These are phyloP conservation scores for Wallacemonas sp. DNA, from an alignment of 208 protist genomes.

Conservation along the genomic window DNA sequence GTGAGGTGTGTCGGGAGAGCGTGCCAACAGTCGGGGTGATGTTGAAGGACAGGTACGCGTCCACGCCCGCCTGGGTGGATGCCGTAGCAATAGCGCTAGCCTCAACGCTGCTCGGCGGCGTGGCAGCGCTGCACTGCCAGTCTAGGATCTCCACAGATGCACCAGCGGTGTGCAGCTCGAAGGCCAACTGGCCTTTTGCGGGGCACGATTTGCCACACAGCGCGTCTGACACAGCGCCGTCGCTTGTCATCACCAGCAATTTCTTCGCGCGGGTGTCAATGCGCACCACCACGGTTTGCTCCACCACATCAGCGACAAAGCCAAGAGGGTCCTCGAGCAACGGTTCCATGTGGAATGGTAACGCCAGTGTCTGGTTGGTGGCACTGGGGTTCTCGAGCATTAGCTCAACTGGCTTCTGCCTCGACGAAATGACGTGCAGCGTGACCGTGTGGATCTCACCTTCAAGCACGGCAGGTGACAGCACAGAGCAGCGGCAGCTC, in stretches of 20 bases:
- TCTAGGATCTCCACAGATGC: conserved; percentile 31
- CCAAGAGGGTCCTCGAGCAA: conserved; percentile 5
- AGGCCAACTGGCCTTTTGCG: conserved; percentile 32
- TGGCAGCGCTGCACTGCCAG: conserved; percentile 19
- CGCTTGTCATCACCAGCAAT: conserved; percentile 37
- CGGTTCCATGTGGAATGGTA: conserved; percentile 16
- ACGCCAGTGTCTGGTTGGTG: conserved; percentile 11
- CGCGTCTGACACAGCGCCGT: conserved; percentile 36
- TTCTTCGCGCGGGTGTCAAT: conserved; percentile 38
- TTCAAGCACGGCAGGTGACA: conserved; percentile 32
- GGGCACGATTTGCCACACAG: conserved; percentile 26
- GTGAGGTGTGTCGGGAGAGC: conserved; percentile 22
- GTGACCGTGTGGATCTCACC: conserved; percentile 52
- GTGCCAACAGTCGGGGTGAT: conserved; percentile 26
- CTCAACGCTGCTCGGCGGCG: neutral
- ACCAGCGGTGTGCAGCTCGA: conserved; percentile 28
- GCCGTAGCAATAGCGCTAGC: neutral
- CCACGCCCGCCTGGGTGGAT: neutral
- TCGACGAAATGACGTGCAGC: conserved; percentile 41
- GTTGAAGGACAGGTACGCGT: conserved; percentile 30
- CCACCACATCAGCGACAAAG: conserved; percentile 14
- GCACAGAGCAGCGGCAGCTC: conserved; percentile 19
- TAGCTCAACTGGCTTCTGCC: conserved; percentile 27
- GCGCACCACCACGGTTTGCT: conserved; percentile 31
- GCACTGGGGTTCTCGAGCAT: conserved; percentile 30